Percentiles rank a stretch among this genome's conserved stretches.
Evolutionary conservation across 306 rosid genomes (phyloP).

Genomic region (Quercus aquifolioides): DNA sequence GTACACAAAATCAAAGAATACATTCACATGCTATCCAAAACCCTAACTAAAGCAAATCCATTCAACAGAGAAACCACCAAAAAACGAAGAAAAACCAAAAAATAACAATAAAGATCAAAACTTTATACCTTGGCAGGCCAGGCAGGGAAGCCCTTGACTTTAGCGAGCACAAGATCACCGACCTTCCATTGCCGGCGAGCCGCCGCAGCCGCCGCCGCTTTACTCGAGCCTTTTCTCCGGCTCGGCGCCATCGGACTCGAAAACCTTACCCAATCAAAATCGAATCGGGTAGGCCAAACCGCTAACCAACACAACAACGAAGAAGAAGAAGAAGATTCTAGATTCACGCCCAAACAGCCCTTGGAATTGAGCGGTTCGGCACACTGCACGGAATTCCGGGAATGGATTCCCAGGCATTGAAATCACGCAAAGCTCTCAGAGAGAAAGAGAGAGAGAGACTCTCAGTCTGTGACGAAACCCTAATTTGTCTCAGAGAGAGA

Average conservation of each 20-base stretch:
- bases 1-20: constrained; percentile 4
- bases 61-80: neutral
- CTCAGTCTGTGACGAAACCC: constrained; percentile 35
- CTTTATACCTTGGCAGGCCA: constrained; percentile 91
- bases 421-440: constrained; percentile 19
- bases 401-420: constrained; percentile 92
- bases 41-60: constrained; percentile 18
- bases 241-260: constrained; percentile 68
- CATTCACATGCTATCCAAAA: constrained; percentile 28
- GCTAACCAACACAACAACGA: constrained; percentile 19
- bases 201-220: constrained; percentile 80
- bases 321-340: neutral
- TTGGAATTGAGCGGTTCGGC: constrained; percentile 37
- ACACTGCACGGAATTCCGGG: constrained; percentile 42
- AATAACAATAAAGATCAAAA: neutral
- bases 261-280: constrained; percentile 32
- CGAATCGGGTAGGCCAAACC: constrained; percentile 27
- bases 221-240: constrained; percentile 71
- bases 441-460: neutral
- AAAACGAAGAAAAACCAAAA: neutral
- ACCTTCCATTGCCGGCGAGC: constrained; percentile 89
- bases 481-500: constrained; percentile 31
- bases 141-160: constrained; percentile 93
- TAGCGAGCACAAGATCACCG: constrained; percentile 97
- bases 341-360: constrained; percentile 39